Percentiles rank a stretch among this genome's conserved stretches.
Conservation (phyloP, 2,329 filamentous ascomycete genomes). For the Sporothrix sp. region DNA sequence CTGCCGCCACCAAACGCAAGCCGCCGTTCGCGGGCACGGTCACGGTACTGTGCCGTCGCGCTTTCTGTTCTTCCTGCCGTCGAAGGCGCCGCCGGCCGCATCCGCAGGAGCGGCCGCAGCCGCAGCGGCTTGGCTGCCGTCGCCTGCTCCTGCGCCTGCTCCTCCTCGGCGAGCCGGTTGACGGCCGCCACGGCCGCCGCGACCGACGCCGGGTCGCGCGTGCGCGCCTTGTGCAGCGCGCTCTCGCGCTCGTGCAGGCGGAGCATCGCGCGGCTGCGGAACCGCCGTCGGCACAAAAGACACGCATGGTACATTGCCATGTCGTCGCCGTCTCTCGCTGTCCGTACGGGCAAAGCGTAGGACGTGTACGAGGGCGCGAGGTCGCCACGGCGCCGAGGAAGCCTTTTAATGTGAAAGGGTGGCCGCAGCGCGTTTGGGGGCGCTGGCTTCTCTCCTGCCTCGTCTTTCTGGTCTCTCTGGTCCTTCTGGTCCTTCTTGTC, state of each 20-base stretch:
- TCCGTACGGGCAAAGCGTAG: constrained; percentile 32
- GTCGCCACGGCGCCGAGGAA: constrained; percentile 22
- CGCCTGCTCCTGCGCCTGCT: neutral
- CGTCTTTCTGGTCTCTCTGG: no score
- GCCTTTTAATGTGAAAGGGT: constrained; percentile 18
- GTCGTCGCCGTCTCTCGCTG: constrained; percentile 33
- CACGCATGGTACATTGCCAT: constrained; percentile 24
- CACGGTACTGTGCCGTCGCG: constrained; percentile 40
- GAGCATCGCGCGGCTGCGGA: constrained; percentile 30
- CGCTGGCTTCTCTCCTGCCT: no score
- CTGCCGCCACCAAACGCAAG: constrained; percentile 41
- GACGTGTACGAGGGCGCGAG: constrained; percentile 37
- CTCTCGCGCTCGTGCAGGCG: constrained; percentile 36
- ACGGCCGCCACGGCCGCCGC: constrained; percentile 25
- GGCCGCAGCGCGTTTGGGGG: neutral
- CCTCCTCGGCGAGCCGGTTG: constrained; percentile 15
- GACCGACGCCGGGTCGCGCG: constrained; percentile 20
- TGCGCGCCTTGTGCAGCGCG: constrained; percentile 30
- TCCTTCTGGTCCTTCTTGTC: neutral
- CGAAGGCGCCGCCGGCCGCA: constrained; percentile 12
- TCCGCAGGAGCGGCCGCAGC: constrained; percentile 9
- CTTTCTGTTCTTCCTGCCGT: neutral
- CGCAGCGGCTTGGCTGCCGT: constrained; percentile 5
- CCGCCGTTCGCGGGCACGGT: constrained; percentile 59
- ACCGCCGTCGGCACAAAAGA: constrained; percentile 34